Evolutionary conservation across 306 rosid genomes (phyloP).

Genomic region (Erythrophleum fordii): DNA sequence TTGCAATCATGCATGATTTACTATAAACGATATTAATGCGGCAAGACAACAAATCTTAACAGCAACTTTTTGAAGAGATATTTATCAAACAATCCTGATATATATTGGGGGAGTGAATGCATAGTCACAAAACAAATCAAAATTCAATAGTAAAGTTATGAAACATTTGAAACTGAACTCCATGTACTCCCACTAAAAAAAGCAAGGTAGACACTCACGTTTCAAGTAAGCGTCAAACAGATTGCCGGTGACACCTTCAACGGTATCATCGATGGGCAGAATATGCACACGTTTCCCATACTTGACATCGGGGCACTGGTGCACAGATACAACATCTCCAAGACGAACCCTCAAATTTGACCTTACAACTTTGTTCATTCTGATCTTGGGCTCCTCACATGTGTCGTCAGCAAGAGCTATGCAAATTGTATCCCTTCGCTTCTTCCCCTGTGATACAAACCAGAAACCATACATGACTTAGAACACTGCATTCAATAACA

Average conservation of each 20-base stretch:
- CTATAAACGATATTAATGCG: not conserved
- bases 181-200: not conserved
- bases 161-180: not conserved
- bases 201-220: constrained; percentile 47
- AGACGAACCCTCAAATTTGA: constrained; percentile 65
- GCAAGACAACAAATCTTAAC: not conserved
- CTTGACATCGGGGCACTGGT: constrained; percentile 54
- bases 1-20: not conserved
- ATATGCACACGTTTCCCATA: constrained; percentile 56
- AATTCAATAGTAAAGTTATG: not conserved
- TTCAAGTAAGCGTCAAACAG: constrained; percentile 60
- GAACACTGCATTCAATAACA: not conserved
- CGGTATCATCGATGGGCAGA: constrained; percentile 58
- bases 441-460: constrained; percentile 52
- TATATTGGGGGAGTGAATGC: not conserved
- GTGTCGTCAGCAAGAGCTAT: constrained; percentile 52
- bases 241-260: constrained; percentile 61
- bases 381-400: constrained; percentile 52
- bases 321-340: constrained; percentile 64
- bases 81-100: not conserved
- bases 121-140: not conserved
- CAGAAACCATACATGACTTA: not conserved
- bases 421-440: constrained; percentile 54
- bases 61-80: not conserved
- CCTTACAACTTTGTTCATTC: constrained; percentile 62